Evolutionary conservation across 768 basidiomycete species (phyloP).

Genomic region (Vishniacozyma victoriae): DNA sequence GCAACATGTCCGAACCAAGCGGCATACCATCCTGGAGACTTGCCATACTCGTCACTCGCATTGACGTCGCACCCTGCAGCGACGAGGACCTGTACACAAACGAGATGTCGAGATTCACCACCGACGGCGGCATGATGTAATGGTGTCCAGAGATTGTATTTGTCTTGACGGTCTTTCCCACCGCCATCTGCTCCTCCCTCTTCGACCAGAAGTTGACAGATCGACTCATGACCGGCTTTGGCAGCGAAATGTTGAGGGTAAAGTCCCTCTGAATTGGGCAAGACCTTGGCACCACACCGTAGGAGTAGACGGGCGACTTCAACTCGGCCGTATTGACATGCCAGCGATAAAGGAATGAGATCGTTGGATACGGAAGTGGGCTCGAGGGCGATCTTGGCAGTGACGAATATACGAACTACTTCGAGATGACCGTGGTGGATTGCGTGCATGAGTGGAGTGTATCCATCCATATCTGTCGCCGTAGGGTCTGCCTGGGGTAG

Average conservation of each 20-base stretch:
- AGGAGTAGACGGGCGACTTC: slow-evolving; percentile 74
- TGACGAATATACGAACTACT: slow-evolving; percentile 76
- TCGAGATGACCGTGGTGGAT: slow-evolving; percentile 75
- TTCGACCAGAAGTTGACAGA: slow-evolving; percentile 67
- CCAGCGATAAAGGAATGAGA: slow-evolving; percentile 79
- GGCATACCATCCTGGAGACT: slow-evolving; percentile 83
- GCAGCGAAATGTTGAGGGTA: slow-evolving; percentile 95
- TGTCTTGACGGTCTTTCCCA: slow-evolving; percentile 81
- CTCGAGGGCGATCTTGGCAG: slow-evolving; percentile 56
- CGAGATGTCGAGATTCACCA: slow-evolving; percentile 55
- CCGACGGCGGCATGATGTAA: slow-evolving; percentile 89
- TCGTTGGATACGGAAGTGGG: slow-evolving; percentile 58
- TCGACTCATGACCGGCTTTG: slow-evolving; percentile 78
- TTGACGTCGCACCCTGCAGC: slow-evolving; percentile 72
- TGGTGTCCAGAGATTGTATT: slow-evolving; percentile 98
- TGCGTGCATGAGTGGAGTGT: slow-evolving; percentile 88
- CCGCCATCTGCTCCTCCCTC: slow-evolving; percentile 51
- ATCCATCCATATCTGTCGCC: slow-evolving; percentile 83
- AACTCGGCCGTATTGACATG: slow-evolving; percentile 81
- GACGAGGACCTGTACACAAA: slow-evolving; percentile 71
- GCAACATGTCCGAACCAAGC: slow-evolving; percentile 71
- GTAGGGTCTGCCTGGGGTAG: slow-evolving; percentile 61
- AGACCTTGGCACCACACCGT: slow-evolving; percentile 65
- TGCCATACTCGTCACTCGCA: slow-evolving; percentile 73
- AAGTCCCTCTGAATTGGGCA: slow-evolving; percentile 90